phyloP scores from a whole-genome alignment of 2,329 filamentous ascomycete species.

The Paracoccidioides brasiliensis region DNA sequence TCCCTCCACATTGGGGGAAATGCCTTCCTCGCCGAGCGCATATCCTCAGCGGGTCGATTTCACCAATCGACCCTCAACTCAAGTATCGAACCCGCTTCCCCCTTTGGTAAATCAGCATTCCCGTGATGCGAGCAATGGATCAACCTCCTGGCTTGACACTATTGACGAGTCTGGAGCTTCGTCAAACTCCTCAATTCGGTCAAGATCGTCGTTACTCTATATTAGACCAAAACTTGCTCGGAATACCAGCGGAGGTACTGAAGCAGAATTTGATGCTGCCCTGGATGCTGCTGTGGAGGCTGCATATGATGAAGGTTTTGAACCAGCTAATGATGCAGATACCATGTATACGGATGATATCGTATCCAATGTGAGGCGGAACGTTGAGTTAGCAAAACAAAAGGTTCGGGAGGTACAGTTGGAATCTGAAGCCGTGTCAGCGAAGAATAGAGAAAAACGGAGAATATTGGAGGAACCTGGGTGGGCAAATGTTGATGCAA shows the following conservation, averaged over 20 bases:
- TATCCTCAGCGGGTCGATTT: conserved; percentile 1
- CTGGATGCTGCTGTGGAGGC: conserved; percentile 92
- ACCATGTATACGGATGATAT: conserved; percentile 17
- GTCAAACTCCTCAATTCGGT: conserved; percentile 65
- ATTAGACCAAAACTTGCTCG: conserved; percentile 58
- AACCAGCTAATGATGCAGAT: conserved; percentile 39
- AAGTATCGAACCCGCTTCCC: conserved; percentile 20
- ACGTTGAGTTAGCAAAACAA: conserved; percentile 64
- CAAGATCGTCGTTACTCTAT: conserved; percentile 58
- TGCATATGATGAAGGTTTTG: conserved; percentile 83
- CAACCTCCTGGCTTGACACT: conserved; percentile 85
- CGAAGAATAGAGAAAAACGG: conserved; percentile 47
- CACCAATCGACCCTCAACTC: conserved; percentile 4
- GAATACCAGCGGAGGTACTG: conserved; percentile 56
- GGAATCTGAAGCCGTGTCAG: conserved; percentile 50
- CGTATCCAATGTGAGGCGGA: conserved; percentile 43
- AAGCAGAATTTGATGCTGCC: conserved; percentile 86
- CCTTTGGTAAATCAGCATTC: conserved; percentile 28
- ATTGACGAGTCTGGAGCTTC: conserved; percentile 84
- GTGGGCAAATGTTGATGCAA: conserved; percentile 13
- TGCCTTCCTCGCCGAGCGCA: conserved; percentile 38
- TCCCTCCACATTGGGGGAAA: conserved; percentile 55
- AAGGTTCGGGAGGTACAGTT: conserved; percentile 59
- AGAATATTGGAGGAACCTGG: conserved; percentile 23
- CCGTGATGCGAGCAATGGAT: conserved; percentile 58